Base-by-base conservation (phyloP, 2,329 filamentous ascomycete species). In the Dactylellina haptotyla region DNA sequence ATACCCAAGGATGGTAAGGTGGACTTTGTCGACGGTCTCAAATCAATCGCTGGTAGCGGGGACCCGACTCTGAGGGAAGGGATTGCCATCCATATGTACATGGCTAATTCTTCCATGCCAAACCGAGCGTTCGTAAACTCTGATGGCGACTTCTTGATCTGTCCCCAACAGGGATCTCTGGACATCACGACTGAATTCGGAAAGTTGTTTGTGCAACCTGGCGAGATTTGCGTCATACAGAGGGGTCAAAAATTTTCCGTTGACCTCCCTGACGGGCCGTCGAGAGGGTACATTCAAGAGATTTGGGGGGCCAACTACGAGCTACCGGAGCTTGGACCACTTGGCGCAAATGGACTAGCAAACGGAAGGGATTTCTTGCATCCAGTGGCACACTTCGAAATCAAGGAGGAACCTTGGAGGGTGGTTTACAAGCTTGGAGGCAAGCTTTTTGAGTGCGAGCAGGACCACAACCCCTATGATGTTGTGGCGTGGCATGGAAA, bases 401-500 rank as follows among this genome's bases (percentile, higher is more conserved):
- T 75, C n/a, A 79, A 81, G 64, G 87, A 86, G 76, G 83, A 83
- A 0, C 82, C 83, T 54, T 88, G 88, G 83, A 82, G 83, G 18
- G 82, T 90, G 1, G 81, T 89, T 0, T 85, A 85, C 76, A 90
- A 90, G 77, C 85, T 90, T 48, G 84, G 83, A 0, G 88, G 88
- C 0, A 83, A 84, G 43, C 84, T 89, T 37, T 89, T 88, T 77
- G 82, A 81, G 20, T 87, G 85, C 62, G 84, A 83, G 20, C 89
- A 91, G 78, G 82, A 82, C 20, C 88, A 90, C 78, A 88, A 85
- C 1, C 89, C 89, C 0, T 91, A 90, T 77, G 88, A 91, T 76
- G 88, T 90, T 0, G 87, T 90, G 0, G 88, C 87, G 1, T 90
- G 89, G 88, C 88, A 90, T 76, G 88, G 88, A n/a, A 87, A 86